These are phyloP conservation scores for Aspergillus taichungensis DNA, from an alignment of 495 filamentous ascomycete species.

Conservation along the genomic window DNA sequence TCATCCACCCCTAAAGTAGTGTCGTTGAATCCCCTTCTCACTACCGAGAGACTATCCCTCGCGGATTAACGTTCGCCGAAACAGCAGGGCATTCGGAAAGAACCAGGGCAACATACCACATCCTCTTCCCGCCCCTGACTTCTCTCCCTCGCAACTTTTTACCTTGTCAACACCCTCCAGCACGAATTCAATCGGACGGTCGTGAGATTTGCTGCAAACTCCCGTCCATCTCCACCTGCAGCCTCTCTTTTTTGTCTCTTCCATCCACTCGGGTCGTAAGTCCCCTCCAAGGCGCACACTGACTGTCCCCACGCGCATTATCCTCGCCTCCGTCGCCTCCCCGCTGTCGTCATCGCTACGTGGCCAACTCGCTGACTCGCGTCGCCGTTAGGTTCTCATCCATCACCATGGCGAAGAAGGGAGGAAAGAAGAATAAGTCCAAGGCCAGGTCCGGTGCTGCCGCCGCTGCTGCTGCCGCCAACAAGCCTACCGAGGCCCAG, in stretches of 20 bases:
- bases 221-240: background rate
- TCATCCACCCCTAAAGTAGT: background rate
- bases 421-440: slow-evolving; percentile 35
- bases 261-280: slow-evolving; percentile 9
- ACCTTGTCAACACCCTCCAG: background rate
- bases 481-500: slow-evolving; percentile 28
- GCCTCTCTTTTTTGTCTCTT: slow-evolving; percentile 1
- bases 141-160: slow-evolving; percentile 1
- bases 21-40: background rate
- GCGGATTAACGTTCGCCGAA: slow-evolving; percentile 22
- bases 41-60: background rate
- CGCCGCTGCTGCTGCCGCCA: slow-evolving; percentile 20
- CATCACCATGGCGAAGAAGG: slow-evolving; percentile 36
- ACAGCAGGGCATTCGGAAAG: slow-evolving; percentile 16
- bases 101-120: slow-evolving; percentile 10
- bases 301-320: background rate
- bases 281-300: background rate
- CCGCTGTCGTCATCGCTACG: slow-evolving; percentile 6
- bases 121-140: slow-evolving; percentile 11
- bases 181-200: background rate
- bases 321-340: background rate
- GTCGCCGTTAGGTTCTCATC: slow-evolving; percentile 1
- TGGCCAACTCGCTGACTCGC: slow-evolving; percentile 1
- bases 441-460: slow-evolving; percentile 23
- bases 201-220: no score